A percentile compares a stretch with the other conserved stretches of the same genome.
These are phyloP conservation scores for Metschnikowia arizonensis DNA, from an alignment of 805 yeast genomes.

Conservation along the genomic window DNA sequence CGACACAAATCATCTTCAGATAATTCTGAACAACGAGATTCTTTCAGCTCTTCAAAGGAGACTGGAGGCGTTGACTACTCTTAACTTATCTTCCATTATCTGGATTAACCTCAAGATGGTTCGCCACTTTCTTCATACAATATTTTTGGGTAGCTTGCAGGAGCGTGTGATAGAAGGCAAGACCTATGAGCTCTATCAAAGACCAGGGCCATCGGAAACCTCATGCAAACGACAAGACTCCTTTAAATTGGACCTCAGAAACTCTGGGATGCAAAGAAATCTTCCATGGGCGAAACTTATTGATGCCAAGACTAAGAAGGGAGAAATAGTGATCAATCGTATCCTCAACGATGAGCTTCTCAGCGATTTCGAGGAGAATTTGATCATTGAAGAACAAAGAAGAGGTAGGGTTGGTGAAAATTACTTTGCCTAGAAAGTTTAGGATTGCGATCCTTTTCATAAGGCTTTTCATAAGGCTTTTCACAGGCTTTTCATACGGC, in stretches of 20 bases:
- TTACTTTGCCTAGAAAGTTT: slow-evolving; percentile 21
- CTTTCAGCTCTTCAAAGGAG: slow-evolving; percentile 15
- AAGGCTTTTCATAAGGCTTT: too few relatives aligned
- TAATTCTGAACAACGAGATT: slow-evolving; percentile 32
- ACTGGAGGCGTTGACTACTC: slow-evolving; percentile 26
- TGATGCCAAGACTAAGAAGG: slow-evolving; percentile 10
- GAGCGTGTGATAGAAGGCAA: slow-evolving; percentile 7
- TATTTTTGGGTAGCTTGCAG: slow-evolving; percentile 6
- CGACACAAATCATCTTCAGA: slow-evolving; percentile 28
- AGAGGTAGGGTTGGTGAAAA: slow-evolving; percentile 44
- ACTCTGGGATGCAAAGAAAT: slow-evolving; percentile 48
- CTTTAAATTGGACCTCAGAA: slow-evolving; percentile 34
- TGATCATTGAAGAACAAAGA: slow-evolving; percentile 32
- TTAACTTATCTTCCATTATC: slow-evolving; percentile 43
- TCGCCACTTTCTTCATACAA: slow-evolving; percentile 26
- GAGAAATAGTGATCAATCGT: slow-evolving; percentile 16
- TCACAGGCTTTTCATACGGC: too few relatives aligned
- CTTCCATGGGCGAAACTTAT: slow-evolving; percentile 42
- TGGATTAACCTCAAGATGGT: slow-evolving; percentile 44
- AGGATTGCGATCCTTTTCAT: too few relatives aligned
- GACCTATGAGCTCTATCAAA: slow-evolving; percentile 5
- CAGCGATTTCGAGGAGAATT: slow-evolving; percentile 27
- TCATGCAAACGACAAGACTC: neutral
- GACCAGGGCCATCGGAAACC: neutral
- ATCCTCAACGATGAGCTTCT: slow-evolving; percentile 31